Evolutionary conservation across 2,329 filamentous ascomycete genomes (phyloP).

Genomic region (Penicillium brasilianum): DNA sequence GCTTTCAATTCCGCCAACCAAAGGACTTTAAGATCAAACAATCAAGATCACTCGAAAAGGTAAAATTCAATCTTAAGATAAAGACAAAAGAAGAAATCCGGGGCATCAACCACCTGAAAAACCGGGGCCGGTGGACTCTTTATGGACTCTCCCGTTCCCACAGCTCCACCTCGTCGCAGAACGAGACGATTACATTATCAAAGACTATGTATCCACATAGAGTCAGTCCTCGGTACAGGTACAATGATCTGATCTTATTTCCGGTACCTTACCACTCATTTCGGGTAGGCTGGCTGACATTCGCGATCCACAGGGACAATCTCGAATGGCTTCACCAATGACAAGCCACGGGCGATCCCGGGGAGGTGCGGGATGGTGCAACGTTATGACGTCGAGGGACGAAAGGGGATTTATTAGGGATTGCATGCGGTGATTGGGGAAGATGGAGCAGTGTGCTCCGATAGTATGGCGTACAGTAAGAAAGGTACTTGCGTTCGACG

Average conservation of each 20-base stretch:
- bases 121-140: conserved; percentile 17
- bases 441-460: conserved; percentile 30
- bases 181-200: neutral
- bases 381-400: conserved; percentile 35
- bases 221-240: neutral
- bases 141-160: neutral
- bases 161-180: conserved; percentile 1
- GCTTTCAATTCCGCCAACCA: no score
- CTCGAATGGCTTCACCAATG: conserved; percentile 11
- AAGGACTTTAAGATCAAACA: no score
- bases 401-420: no score
- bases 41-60: no score
- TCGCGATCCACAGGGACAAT: conserved; percentile 1
- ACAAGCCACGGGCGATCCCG: conserved; percentile 18
- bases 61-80: neutral
- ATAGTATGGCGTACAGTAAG: no score
- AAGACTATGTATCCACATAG: neutral
- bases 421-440: no score
- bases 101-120: conserved; percentile 16
- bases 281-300: neutral
- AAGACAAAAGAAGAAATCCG: conserved; percentile 8
- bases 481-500: no score
- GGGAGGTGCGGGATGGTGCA: conserved; percentile 23
- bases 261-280: neutral
- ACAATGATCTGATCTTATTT: neutral